Evolutionary conservation across 108 stramenopile species (phyloP).

Genomic region (Skeletonema menzelii): DNA sequence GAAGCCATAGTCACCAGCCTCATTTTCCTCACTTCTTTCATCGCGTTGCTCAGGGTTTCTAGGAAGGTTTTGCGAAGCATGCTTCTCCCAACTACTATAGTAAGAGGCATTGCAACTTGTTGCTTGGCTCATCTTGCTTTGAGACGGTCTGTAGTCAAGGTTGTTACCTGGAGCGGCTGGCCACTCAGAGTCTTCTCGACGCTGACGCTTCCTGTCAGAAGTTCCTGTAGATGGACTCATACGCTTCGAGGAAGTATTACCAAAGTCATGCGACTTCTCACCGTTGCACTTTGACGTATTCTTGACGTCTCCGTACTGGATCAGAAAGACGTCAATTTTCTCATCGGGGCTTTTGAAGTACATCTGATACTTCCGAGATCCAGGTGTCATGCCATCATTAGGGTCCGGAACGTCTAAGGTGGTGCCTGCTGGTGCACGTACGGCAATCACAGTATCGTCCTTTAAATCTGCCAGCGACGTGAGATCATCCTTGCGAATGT

Average conservation of each 20-base stretch:
- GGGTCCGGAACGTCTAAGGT: conserved; percentile 90
- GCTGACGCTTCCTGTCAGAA: not conserved
- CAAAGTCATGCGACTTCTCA: not conserved
- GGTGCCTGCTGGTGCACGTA: conserved; percentile 87
- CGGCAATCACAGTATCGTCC: conserved; percentile 88
- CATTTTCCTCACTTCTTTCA: conserved; percentile 17
- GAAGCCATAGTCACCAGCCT: conserved; percentile 17
- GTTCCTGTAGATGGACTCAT: not conserved
- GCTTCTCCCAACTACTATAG: conserved; percentile 23
- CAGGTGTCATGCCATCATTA: conserved; percentile 76
- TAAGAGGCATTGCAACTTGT: not conserved
- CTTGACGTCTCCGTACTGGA: conserved; percentile 41
- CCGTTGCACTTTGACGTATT: not conserved
- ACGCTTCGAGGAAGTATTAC: not conserved
- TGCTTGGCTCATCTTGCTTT: conserved; percentile 4
- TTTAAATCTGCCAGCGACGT: conserved; percentile 60
- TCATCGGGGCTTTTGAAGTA: conserved; percentile 73
- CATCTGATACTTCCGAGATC: conserved; percentile 84
- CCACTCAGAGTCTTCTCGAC: not conserved
- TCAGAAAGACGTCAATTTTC: conserved; percentile 62
- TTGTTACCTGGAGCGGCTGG: not conserved
- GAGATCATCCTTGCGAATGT: conserved; percentile 68
- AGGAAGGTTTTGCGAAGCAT: not conserved
- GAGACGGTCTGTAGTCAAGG: not conserved
- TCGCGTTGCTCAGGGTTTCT: conserved; percentile 28